Conservation (phyloP, 192 early-diverging fungal genomes). For the Umbelopsis sp. region DNA sequence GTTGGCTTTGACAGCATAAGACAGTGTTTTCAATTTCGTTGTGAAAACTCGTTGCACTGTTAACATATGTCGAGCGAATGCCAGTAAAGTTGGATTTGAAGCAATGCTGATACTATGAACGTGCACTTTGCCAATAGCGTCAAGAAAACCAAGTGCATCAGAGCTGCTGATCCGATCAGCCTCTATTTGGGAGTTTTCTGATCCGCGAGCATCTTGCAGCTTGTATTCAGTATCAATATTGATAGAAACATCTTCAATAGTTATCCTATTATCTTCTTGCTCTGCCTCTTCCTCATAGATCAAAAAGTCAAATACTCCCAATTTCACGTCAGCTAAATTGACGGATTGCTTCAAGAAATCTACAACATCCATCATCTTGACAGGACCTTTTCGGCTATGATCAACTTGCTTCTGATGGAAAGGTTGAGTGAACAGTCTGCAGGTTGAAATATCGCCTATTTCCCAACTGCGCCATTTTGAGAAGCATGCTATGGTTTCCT, state of each 20-base stretch:
- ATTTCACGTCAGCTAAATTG: slow-evolving; percentile 42
- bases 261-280: slow-evolving; percentile 51
- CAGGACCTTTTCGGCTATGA: slow-evolving; percentile 1
- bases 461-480: slow-evolving; percentile 69
- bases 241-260: slow-evolving; percentile 18
- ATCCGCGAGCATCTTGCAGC: slow-evolving; percentile 7
- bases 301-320: slow-evolving; percentile 46
- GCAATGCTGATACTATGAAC: slow-evolving; percentile 41
- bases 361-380: slow-evolving; percentile 29
- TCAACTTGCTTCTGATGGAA: slow-evolving; percentile 42
- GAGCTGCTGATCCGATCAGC: neutral
- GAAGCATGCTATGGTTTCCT: slow-evolving; percentile 47
- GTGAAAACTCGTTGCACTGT: slow-evolving; percentile 58
- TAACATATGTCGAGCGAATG: slow-evolving; percentile 59
- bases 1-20: slow-evolving; percentile 24
- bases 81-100: slow-evolving; percentile 55
- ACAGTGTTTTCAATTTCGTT: slow-evolving; percentile 38
- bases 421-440: slow-evolving; percentile 50
- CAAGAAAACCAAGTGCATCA: slow-evolving; percentile 43
- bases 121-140: slow-evolving; percentile 44
- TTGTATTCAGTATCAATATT: slow-evolving; percentile 17
- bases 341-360: slow-evolving; percentile 38
- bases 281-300: slow-evolving; percentile 51
- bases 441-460: slow-evolving; percentile 48
- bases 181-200: neutral